Evolutionary conservation across 2,329 filamentous ascomycete genomes (phyloP), one percentile per base, ranked within the genome.

Genomic region (Talaromyces sp.): DNA sequence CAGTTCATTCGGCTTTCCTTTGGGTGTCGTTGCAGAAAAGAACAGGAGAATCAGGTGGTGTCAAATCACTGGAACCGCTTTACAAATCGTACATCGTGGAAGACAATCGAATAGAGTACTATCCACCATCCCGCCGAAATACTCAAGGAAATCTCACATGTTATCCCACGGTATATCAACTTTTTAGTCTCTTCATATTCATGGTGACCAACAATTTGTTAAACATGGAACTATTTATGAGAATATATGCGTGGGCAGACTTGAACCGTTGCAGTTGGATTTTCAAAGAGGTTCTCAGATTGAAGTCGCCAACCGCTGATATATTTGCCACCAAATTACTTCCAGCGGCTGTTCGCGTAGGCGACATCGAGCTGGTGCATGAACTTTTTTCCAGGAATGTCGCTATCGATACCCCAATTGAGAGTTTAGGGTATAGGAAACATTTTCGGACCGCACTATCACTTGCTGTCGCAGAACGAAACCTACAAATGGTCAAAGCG

Each of bases 151-250:
- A 7, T 7, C 25, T 28, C 7, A 28, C 7, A 28, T 19, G 15
- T 0, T 11, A 46, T 46, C 25, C 15, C 22, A 46, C 22, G 15
- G 25, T 10, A 17, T 46, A 46, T 17, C 43, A 21, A 21, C 28
- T 48, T 5, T 48, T 48, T 4, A 48, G 28, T 1, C 25, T 48
- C 1, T 13, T 48, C 17, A 21, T 48, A 48, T 48, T 15, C 10
- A 21, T 48, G 17, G 17, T 15, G 45, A 48, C 45, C 28, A 48
- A 48, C 28, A 21, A 21, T 21, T 48, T 48, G 1, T 4, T 13
- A 33, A 0, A 1, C 11, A 21, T 1, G 5, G 1, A 2, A 11
- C 2, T 0, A 1, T 2, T 48, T 35, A 10, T 1, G 33, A 6
- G 8, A 0, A 21, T 48, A 5, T 48, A 48, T 35, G 28, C 2